A percentile compares a stretch with the other conserved stretches of the same genome.
phyloP scores from a whole-genome alignment of 495 filamentous ascomycete species.

The Podospora pseudopauciseta region DNA sequence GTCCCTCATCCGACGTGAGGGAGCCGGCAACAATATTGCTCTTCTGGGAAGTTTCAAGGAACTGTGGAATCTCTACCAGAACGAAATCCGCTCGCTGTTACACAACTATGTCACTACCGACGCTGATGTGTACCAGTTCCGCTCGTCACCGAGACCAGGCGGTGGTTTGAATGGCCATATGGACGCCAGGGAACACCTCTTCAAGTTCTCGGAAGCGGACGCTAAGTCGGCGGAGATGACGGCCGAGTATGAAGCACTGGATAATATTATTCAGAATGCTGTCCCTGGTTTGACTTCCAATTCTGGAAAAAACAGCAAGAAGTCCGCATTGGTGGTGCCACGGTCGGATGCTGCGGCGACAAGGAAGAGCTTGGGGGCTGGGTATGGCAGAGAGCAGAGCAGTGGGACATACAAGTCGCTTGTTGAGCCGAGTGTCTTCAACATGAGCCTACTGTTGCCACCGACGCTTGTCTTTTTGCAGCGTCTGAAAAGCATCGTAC shows the following conservation, averaged over 20 bases:
- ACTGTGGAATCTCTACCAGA: constrained; percentile 79
- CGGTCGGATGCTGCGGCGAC: constrained; percentile 30
- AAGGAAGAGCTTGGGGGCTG: constrained; percentile 35
- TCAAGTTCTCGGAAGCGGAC: constrained; percentile 84
- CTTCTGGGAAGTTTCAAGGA: constrained; percentile 82
- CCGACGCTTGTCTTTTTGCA: constrained; percentile 93
- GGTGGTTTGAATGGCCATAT: constrained; percentile 49
- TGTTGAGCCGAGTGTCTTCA: constrained; percentile 94
- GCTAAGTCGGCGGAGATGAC: constrained; percentile 68
- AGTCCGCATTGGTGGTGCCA: constrained; percentile 33
- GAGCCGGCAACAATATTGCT: constrained; percentile 52
- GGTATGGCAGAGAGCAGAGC: constrained; percentile 31
- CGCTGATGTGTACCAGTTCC: constrained; percentile 62
- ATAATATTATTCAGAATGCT: constrained; percentile 82
- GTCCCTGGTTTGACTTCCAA: constrained; percentile 90
- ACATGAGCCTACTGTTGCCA: constrained; percentile 89
- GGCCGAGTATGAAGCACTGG: constrained; percentile 83
- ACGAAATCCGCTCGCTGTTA: constrained; percentile 80
- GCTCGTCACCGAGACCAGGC: constrained; percentile 41
- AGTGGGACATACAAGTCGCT: constrained; percentile 63
- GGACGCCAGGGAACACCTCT: constrained; percentile 72
- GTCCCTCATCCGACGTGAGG: constrained; percentile 74
- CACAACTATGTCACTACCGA: constrained; percentile 98
- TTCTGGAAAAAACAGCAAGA: constrained; percentile 56
- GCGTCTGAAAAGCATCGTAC: constrained; percentile 86